Conservation (phyloP, 345 rosid species). For the Eucalyptus cloeziana region DNA sequence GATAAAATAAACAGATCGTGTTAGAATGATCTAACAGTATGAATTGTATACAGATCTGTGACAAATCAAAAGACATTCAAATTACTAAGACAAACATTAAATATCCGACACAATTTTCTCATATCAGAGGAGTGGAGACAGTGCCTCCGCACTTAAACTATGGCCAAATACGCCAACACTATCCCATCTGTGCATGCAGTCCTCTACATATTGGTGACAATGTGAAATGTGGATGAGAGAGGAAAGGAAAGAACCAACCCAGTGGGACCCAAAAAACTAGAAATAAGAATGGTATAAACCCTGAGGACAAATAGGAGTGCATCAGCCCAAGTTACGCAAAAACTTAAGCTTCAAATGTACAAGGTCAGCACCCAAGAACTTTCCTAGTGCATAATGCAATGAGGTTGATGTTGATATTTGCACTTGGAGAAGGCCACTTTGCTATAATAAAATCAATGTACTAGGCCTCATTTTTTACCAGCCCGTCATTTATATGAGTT, state of each 20-base stretch:
- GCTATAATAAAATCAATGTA: not conserved
- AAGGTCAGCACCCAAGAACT: not conserved
- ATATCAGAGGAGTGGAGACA: not conserved
- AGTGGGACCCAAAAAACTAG: not conserved
- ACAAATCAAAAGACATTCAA: not conserved
- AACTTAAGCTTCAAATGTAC: not conserved
- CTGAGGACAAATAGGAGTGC: not conserved
- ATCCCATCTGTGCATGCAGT: not conserved
- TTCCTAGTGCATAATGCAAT: not conserved
- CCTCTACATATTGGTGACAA: not conserved
- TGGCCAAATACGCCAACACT: not conserved
- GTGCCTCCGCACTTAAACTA: not conserved
- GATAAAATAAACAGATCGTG: not conserved
- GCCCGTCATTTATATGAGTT: not conserved
- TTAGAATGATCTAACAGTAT: not conserved
- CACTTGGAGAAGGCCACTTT: not conserved
- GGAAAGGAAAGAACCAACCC: not conserved
- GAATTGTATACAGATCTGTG: not conserved
- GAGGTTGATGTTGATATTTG: not conserved
- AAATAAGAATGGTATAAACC: not conserved
- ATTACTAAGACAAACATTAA: not conserved
- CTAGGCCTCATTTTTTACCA: not conserved
- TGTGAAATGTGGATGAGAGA: not conserved
- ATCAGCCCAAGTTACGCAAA: not conserved
- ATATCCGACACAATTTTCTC: not conserved